Base-by-base conservation (phyloP, 352 stramenopile species). In the Thraustochytrium striatum region DNA sequence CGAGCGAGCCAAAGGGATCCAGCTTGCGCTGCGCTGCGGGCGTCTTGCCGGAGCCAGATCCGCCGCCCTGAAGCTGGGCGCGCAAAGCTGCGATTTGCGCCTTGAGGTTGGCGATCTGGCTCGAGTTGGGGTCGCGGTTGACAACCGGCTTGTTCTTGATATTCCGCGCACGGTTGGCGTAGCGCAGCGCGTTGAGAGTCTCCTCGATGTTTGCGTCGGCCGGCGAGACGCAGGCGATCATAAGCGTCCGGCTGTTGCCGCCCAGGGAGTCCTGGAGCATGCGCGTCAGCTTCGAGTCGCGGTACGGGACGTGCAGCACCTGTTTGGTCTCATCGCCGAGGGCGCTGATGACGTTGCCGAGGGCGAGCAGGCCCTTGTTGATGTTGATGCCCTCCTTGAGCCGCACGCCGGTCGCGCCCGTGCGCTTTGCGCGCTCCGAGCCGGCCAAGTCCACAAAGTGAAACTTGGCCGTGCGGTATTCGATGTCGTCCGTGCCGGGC, bases 91-190 rank as follows among this genome's bases (percentile, higher is more conserved):
- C 69, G 44, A 97, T 94, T 61, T 96, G 89, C 39, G 91, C 88
- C 52, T 95, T 94, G 82, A 95, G 93, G 79, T 93, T 89, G 25
- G 90, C 86, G 43, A 97, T 81, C 83, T 95, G 93, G n/a, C 90
- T 88, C 72, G 93, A 90, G 75, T 95, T 95, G 0, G 92, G 92
- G 70, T 98, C 94, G 58, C 97, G 90, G 85, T 98, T 98, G 69
- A 97, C 88, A 0, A 92, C 91, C 2, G 94, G 93, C 58, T 96
- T 95, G 88, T 98, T 98, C 82, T 97, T 96, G 82, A 98, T 98
- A 81, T 98, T 97, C 70, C 97, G 92, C 39, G 95, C 94, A 0
- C 94, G 90, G 75, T 97, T 97, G 0, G 95, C 95, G 73, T 98
- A 98, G 41, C 93, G 90, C 38, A 99, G 84, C 53, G 95, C 98